Conservation (phyloP, 2,329 filamentous ascomycete genomes). For the Botryotinia narcissicola region DNA sequence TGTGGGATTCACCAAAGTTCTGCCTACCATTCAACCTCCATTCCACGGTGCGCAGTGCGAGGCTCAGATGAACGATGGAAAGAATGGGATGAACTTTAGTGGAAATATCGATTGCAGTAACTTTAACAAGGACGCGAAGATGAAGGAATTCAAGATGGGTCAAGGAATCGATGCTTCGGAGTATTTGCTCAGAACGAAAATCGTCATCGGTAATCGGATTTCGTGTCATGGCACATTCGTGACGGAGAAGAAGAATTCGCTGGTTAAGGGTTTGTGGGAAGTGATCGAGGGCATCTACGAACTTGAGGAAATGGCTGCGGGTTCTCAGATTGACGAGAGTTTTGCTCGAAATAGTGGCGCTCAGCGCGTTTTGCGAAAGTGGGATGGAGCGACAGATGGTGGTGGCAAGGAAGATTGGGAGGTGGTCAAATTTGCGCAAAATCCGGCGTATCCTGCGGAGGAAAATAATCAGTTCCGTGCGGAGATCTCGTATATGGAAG, state of each 20-base stretch:
- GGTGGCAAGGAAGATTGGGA: background rate
- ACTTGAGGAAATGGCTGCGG: background rate
- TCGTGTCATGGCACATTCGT: background rate
- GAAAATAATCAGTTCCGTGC: background rate
- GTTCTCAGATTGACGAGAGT: background rate
- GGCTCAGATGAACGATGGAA: background rate
- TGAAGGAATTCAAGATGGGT: background rate
- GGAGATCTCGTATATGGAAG: background rate
- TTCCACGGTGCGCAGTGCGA: background rate
- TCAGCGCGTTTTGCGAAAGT: background rate
- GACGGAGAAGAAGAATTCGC: background rate
- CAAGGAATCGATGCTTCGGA: too few species aligned
- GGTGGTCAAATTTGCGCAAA: background rate
- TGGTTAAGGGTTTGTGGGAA: background rate
- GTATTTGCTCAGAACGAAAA: background rate
- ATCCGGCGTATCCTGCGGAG: background rate
- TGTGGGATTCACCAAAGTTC: background rate
- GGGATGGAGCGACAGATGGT: background rate
- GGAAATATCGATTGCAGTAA: background rate
- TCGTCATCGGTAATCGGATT: background rate
- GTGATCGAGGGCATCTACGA: background rate
- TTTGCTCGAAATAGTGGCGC: too few species aligned
- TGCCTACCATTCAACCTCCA: fast-evolving
- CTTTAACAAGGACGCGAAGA: background rate
- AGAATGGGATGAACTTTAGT: background rate